Evolutionary conservation across 805 yeast genomes (phyloP).

Genomic region (Yamadazyma insecticola): DNA sequence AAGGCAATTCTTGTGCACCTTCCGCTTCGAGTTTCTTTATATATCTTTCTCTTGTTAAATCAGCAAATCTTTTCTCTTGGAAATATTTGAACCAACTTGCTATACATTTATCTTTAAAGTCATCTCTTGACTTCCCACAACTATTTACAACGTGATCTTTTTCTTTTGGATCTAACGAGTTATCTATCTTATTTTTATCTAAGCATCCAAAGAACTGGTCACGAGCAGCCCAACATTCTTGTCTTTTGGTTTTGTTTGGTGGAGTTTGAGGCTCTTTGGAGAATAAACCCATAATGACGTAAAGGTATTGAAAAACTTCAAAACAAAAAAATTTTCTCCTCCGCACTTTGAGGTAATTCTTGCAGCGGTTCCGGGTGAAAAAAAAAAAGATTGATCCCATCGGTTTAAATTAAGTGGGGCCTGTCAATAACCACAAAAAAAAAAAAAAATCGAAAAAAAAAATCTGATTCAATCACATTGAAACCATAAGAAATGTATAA

Average conservation of each 20-base stretch:
- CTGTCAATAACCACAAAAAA: too few relatives aligned
- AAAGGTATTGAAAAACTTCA: too few relatives aligned
- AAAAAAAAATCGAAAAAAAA: too few relatives aligned
- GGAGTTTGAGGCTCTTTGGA: conserved; percentile 21
- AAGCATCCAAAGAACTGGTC: conserved; percentile 76
- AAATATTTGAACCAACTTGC: conserved; percentile 86
- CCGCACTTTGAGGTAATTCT: too few relatives aligned
- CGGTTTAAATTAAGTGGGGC: too few relatives aligned
- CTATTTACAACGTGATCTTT: conserved; percentile 43
- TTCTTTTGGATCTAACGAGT: conserved; percentile 57
- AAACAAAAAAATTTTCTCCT: too few relatives aligned
- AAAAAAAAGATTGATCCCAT: too few relatives aligned
- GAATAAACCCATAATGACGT: too few relatives aligned
- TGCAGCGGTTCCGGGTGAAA: too few relatives aligned
- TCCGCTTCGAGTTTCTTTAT: conserved; percentile 66
- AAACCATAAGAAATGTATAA: conserved; percentile 17
- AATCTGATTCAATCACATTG: too few relatives aligned
- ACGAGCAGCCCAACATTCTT: conserved; percentile 86
- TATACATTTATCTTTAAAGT: conserved; percentile 72
- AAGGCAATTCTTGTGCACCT: conserved; percentile 47
- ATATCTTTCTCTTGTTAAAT: conserved; percentile 62
- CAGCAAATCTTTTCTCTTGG: conserved; percentile 83
- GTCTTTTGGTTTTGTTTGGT: conserved; percentile 64
- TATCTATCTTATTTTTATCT: conserved; percentile 59
- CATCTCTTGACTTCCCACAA: conserved; percentile 55